Base-by-base conservation (phyloP, 2,329 filamentous ascomycete genomes). In the Fusarium floridanum region DNA sequence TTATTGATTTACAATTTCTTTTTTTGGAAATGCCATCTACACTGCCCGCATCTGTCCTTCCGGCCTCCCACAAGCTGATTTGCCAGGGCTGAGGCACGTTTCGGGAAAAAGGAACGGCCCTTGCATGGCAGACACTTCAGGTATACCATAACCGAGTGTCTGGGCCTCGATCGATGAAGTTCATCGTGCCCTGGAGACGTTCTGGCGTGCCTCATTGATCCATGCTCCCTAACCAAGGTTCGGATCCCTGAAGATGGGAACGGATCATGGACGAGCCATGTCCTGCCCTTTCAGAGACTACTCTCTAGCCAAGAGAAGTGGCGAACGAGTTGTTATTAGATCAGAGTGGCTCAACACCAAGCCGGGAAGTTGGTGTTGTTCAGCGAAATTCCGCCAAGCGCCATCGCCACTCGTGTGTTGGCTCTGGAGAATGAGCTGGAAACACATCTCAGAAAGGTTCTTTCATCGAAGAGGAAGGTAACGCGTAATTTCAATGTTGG, bases 1-100 rank as follows among this genome's bases (percentile, higher is more conserved):
- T 57, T 57, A 57, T 57, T 57, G 55, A 57, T 57, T 37, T 57
- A 5, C 39, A 39, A 57, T 57, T 57, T 57, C 55, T 57, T 57
- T 39, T 57, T 57, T 61, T 39, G 41, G 41, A 29, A 45, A 27
- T 45, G 36, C 41, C 24, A 22, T 14, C 16, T 29, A 22, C n/a
- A 27, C 17, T 24, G 16, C 24, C 14, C 16, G 8, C 57, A 29
- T 36, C 9, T 14, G 24, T n/a, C 41, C 16, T n/a, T n/a, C 20
- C 9, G 7, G 41, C n/a, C 6, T 17, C 5, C 11, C 9, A 5
- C 27, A 48, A 17, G 10, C 34, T 45, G 59, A 57, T 57, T 39
- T 57, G 55, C 55, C 20, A 39, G 53, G 22, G 9, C 16, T n/a
- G 55, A 37, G 20, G 32, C n/a, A 50, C 45, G 45, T n/a, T 50